Percentiles rank a stretch among this genome's conserved stretches.
Conservation (phyloP, 2,329 filamentous ascomycete species). For the Trichoderma arundinaceum region DNA sequence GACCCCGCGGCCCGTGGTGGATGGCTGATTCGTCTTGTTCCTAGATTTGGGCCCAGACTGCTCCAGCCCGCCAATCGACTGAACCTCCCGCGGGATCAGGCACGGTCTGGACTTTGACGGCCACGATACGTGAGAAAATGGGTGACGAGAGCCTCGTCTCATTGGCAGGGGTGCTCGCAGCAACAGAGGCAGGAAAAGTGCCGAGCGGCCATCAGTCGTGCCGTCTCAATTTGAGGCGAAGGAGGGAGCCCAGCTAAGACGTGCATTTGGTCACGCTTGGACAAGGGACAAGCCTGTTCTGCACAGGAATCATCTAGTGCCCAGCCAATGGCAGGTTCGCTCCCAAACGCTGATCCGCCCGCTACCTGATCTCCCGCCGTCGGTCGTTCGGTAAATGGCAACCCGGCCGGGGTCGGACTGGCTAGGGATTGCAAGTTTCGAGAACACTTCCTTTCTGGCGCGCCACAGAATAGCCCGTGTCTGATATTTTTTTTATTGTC, state of each 20-base stretch:
- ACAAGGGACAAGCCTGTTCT: too few species aligned
- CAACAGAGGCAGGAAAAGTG: background rate
- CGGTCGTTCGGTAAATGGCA: background rate
- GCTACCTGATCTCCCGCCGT: too few species aligned
- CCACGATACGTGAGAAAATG: too few species aligned
- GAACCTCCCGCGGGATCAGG: background rate
- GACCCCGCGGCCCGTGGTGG: too few species aligned
- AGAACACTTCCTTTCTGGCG: constrained; percentile 2
- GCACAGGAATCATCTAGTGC: too few species aligned
- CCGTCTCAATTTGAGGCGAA: background rate
- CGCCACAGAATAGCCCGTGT: background rate
- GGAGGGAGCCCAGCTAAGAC: background rate
- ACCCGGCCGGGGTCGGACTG: background rate
- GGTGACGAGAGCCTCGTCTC: background rate
- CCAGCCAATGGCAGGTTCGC: too few species aligned
- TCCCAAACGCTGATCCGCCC: too few species aligned
- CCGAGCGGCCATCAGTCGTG: too few species aligned
- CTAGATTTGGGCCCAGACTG: background rate
- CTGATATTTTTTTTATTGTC: background rate
- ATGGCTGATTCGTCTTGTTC: background rate
- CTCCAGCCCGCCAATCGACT: background rate
- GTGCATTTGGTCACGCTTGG: too few species aligned
- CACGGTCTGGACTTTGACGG: background rate
- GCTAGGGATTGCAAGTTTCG: background rate
- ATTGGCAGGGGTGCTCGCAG: background rate